Conservation (phyloP, 2,329 filamentous ascomycete species). For the Polytolypa hystricis region DNA sequence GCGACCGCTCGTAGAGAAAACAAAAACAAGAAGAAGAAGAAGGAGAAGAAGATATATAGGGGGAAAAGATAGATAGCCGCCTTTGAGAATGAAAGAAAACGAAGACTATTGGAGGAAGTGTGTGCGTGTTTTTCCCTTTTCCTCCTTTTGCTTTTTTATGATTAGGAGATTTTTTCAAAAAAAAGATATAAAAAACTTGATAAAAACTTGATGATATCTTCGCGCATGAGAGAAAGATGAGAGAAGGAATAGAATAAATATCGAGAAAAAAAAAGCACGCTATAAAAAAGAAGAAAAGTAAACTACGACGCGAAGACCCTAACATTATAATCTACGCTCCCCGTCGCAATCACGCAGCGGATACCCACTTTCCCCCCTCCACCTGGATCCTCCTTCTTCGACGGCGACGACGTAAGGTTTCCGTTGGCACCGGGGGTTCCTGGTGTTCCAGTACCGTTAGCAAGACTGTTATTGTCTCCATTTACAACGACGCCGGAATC, state of each 20-base stretch:
- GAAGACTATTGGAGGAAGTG: too few relatives aligned
- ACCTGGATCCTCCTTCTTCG: conserved; percentile 41
- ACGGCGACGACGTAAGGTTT: conserved; percentile 23
- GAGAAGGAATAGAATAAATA: background rate
- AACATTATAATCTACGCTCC: conserved; percentile 70
- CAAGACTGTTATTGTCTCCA: conserved; percentile 11
- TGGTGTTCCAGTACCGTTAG: conserved; percentile 13
- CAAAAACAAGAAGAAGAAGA: too few relatives aligned
- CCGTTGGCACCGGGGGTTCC: conserved; percentile 10
- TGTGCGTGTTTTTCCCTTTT: too few relatives aligned
- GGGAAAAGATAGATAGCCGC: too few relatives aligned
- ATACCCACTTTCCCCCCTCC: conserved; percentile 54
- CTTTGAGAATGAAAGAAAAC: too few relatives aligned
- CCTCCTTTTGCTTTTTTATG: too few relatives aligned
- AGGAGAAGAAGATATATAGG: too few relatives aligned
- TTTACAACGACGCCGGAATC: conserved; percentile 33
- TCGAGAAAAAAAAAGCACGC: background rate
- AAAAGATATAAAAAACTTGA: too few relatives aligned
- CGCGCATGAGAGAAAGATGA: too few relatives aligned
- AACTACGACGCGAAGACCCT: conserved; percentile 59
- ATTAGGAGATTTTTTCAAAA: too few relatives aligned
- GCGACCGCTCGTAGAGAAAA: too few relatives aligned
- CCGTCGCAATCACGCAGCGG: conserved; percentile 76
- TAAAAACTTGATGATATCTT: too few relatives aligned
- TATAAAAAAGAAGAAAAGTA: conserved; percentile 1